Evolutionary conservation across 2,329 filamentous ascomycete species (phyloP), one percentile per base, ranked within the genome.

Genomic region (Acrodontium crateriforme): DNA sequence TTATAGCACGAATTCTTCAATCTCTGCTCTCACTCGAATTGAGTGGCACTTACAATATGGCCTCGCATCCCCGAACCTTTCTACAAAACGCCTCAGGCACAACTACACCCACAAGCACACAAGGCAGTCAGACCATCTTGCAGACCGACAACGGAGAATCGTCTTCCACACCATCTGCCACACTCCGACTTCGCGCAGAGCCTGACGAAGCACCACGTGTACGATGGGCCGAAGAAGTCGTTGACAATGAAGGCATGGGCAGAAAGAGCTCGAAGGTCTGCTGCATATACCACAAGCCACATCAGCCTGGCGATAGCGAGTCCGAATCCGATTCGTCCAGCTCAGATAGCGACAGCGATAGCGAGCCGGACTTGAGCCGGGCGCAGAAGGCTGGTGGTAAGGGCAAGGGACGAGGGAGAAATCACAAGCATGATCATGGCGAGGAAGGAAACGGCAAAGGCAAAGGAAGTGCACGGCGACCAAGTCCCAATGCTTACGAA

Each of bases 211-310:
- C 61, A 11, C 66, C 76, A 28, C 73, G 72, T 26, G 89, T 98
- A 31, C 76, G 80, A 54, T 98, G 89, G 89, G 83, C 83, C 5
- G 81, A 89, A 47, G 78, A 82, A 47, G 85, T 94, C 5, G 66
- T 98, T 3, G 85, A 98, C 57, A 98, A 98, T 49, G 89, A 98
- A 56, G 83, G 83, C 3, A 68, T 95, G 54, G 84, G 84, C 6
- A 80, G 81, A 56, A 98, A 95, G 61, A 87, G 74, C 39, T 92
- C 82, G 11, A 98, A 98, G 71, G 89, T 95, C n/a, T 98, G 89
- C 67, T 98, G 89, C 55, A 98, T 98, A 55, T 98, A 94, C 59
- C 87, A 94, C 60, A 79, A 79, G 35, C 76, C 83, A 5, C 79
- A 78, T 41, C 71, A 67, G 8, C 74, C 83, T 3, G 83, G 79